phyloP scores from a whole-genome alignment of 306 rosid genomes.

The Senna siamea region DNA sequence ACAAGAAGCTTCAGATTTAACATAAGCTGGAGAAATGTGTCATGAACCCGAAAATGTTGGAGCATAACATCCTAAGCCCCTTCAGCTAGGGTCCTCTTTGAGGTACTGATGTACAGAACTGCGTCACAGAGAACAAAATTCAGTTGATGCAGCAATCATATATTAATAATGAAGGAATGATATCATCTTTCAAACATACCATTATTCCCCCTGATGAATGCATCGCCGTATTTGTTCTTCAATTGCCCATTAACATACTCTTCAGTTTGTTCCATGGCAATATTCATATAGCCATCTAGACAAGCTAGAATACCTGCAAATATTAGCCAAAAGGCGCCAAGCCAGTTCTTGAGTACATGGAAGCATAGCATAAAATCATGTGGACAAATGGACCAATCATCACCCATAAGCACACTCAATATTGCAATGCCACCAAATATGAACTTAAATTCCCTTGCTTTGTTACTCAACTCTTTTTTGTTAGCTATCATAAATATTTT shows the following conservation, averaged over 20 bases:
- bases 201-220: constrained; percentile 92
- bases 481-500: neutral
- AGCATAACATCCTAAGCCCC: constrained; percentile 58
- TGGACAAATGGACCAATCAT: neutral
- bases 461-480: neutral
- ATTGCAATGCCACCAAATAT: neutral
- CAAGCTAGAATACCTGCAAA: constrained; percentile 90
- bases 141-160: constrained; percentile 31
- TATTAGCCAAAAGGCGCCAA: constrained; percentile 31
- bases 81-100: constrained; percentile 87
- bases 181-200: constrained; percentile 46
- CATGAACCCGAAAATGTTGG: constrained; percentile 12
- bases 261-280: constrained; percentile 99
- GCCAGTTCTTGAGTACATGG: neutral
- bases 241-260: constrained; percentile 93
- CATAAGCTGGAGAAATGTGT: constrained; percentile 14
- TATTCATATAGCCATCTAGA: constrained; percentile 97
- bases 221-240: constrained; percentile 95
- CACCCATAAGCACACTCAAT: constrained; percentile 19
- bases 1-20: constrained; percentile 13
- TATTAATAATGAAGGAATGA: constrained; percentile 13
- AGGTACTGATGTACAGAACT: constrained; percentile 94
- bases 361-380: constrained; percentile 22
- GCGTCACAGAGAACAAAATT: constrained; percentile 37
- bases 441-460: neutral